Conservation (phyloP, 495 filamentous ascomycete species). For the Choiromyces venosus region DNA sequence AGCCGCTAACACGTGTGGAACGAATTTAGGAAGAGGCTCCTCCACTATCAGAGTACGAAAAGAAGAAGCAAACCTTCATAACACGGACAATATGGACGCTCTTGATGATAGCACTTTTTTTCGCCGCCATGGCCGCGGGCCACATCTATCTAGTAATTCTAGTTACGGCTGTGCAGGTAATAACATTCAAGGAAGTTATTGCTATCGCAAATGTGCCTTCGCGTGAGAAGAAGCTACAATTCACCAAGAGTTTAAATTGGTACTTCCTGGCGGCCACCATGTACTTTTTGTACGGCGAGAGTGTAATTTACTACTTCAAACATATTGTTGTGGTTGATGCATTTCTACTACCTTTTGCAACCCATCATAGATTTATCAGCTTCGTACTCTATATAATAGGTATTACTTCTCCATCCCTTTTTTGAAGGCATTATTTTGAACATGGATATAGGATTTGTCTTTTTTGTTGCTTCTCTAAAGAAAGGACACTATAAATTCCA, state of each 20-base stretch:
- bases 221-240: constrained; percentile 79
- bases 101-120: constrained; percentile 93
- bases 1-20: constrained; percentile 29
- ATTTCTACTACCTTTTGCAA: constrained; percentile 85
- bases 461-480: constrained; percentile 95
- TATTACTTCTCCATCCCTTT: constrained; percentile 45
- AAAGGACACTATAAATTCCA: constrained; percentile 95
- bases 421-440: constrained; percentile 15
- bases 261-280: constrained; percentile 98
- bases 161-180: constrained; percentile 86
- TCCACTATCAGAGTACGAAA: constrained; percentile 74
- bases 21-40: constrained; percentile 46
- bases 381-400: constrained; percentile 96
- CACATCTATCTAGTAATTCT: constrained; percentile 95
- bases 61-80: constrained; percentile 98
- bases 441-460: constrained; percentile 73
- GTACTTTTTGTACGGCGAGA: constrained; percentile 99
- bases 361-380: constrained; percentile 97
- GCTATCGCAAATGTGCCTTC: constrained; percentile 93
- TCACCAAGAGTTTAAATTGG: constrained; percentile 96
- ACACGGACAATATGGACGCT: constrained; percentile 97
- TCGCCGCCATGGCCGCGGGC: constrained; percentile 81
- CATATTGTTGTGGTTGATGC: constrained; percentile 94
- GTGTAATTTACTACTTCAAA: constrained; percentile 99
- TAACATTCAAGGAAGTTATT: constrained; percentile 99